Evolutionary conservation across 2,329 filamentous ascomycete species (phyloP), one percentile per base, ranked within the genome.

Genomic region (Ophiocordyceps robertsii): DNA sequence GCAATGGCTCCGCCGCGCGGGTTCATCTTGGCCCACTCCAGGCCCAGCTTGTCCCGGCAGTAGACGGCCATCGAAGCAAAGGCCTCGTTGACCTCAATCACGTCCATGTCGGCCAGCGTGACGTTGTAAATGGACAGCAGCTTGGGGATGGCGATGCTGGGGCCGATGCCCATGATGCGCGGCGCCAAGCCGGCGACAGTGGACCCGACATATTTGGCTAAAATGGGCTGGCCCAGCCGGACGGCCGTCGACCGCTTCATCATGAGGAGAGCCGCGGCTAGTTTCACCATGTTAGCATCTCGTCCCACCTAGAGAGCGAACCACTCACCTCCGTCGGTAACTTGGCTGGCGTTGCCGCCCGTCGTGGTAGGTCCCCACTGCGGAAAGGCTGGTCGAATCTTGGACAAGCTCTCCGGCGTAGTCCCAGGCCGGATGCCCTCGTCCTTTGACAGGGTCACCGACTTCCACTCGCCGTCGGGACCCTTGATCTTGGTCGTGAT

Each of bases 11-110:
- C 85, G 52, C 85, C 85, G 46, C 83, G 72, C 24, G 81, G 74
- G 67, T 92, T 92, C 73, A 92, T 75, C 76, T 88, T 90, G 54
- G 72, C 63, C 63, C 73, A 75, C 57, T 84, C 80, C 40, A 90
- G 67, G 50, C 76, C 76, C 40, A 92, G 72, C 50, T 69, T 77
- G 55, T 87, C 73, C 43, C 84, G 67, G 66, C 88, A 95, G 75
- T 95, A 96, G 29, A 95, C 89, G 1, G 87, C 89, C 92, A 96
- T 96, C 41, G 84, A 92, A 19, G 89, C 90, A 56, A 98, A 98
- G 1, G 92, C 92, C 73, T 98, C 92, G 69, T 98, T 98, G 58
- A 98, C 67, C 73, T 96, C 92, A 53, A 90, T 72, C 31, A 96
- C 74, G 57, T 98, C 92, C 47, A 92, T 76, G 54, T 96, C 92